Evolutionary conservation across 2,329 filamentous ascomycete genomes (phyloP).

Genomic region (Fonsecaea nubica): DNA sequence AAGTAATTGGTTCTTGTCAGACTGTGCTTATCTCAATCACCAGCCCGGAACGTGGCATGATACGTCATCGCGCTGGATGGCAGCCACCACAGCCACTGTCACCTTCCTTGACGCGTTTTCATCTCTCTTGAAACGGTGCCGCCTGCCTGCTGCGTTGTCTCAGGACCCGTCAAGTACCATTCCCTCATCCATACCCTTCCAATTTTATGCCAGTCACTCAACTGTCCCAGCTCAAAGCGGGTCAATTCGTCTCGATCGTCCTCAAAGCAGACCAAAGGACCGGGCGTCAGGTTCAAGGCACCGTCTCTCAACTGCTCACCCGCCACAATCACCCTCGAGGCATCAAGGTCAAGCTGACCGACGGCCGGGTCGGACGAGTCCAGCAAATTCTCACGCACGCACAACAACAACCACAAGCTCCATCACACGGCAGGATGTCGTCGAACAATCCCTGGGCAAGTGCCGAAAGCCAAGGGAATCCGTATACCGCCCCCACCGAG

Average conservation of each 20-base stretch:
- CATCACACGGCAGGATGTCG: slow-evolving; percentile 24
- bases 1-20: neutral
- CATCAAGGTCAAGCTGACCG: slow-evolving; percentile 76
- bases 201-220: slow-evolving; percentile 38
- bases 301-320: slow-evolving; percentile 72
- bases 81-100: neutral
- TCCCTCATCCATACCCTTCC: neutral
- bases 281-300: slow-evolving; percentile 71
- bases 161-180: neutral
- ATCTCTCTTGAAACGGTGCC: slow-evolving; percentile 20
- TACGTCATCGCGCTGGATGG: slow-evolving; percentile 2
- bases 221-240: slow-evolving; percentile 49
- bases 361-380: slow-evolving; percentile 76
- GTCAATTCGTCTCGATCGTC: slow-evolving; percentile 72
- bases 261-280: slow-evolving; percentile 79
- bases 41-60: neutral
- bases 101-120: neutral
- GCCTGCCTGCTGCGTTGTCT: slow-evolving; percentile 7
- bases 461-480: slow-evolving; percentile 26
- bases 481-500: slow-evolving; percentile 14
- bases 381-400: slow-evolving; percentile 53
- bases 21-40: neutral
- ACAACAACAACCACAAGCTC: neutral
- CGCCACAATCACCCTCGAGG: slow-evolving; percentile 76
- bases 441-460: slow-evolving; percentile 37